Percentiles rank a stretch among this genome's conserved stretches.
Conservation (phyloP, 1,284 basidiomycete species). For the Inonotus hispidus region DNA sequence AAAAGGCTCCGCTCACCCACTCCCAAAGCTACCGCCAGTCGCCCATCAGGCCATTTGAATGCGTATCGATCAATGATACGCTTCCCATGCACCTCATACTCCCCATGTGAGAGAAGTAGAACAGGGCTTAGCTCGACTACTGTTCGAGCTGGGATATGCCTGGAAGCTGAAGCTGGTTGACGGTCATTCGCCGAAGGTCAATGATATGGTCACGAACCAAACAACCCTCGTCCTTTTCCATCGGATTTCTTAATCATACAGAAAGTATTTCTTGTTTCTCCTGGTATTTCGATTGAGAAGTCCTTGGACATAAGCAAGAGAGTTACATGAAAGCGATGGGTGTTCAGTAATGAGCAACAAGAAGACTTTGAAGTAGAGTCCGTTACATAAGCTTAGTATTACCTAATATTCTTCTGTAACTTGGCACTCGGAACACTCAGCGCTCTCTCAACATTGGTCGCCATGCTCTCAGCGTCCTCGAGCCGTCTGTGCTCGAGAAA, state of each 20-base stretch:
- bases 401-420: neutral
- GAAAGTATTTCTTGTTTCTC: neutral
- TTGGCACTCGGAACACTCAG: neutral
- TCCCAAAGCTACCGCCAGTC: conserved; percentile 85
- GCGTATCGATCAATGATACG: conserved; percentile 79
- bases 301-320: neutral
- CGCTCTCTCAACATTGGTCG: neutral
- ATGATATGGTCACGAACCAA: conserved; percentile 37
- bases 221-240: conserved; percentile 60
- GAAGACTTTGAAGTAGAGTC: neutral
- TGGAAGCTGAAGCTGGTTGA: conserved; percentile 39
- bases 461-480: conserved; percentile 14
- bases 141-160: conserved; percentile 54
- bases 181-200: conserved; percentile 1
- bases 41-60: conserved; percentile 76
- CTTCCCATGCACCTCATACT: conserved; percentile 65
- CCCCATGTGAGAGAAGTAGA: conserved; percentile 67
- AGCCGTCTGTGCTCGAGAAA: conserved; percentile 9
- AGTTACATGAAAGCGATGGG: neutral
- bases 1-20: conserved; percentile 50
- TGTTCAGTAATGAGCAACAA: neutral
- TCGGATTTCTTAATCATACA: conserved; percentile 32
- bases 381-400: neutral
- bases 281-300: neutral
- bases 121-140: conserved; percentile 83